Conservation (phyloP, 345 rosid genomes). For the Turritis glabra region DNA sequence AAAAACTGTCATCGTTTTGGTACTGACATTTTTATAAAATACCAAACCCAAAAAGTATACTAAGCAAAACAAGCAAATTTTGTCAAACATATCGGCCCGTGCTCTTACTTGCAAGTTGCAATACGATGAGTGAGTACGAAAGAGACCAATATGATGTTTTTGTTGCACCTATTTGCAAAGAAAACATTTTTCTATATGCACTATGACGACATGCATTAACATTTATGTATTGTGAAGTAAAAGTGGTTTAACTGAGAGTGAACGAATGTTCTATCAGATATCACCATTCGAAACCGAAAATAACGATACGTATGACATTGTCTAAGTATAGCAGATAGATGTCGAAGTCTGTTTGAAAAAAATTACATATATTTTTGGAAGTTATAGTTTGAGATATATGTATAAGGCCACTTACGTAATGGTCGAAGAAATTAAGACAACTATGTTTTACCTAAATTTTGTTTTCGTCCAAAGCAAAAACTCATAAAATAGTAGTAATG, state of each 20-base stretch:
- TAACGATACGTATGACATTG: background rate
- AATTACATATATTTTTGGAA: background rate
- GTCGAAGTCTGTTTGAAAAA: background rate
- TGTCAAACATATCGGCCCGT: conserved; percentile 4
- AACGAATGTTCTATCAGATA: background rate
- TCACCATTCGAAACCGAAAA: background rate
- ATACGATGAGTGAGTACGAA: background rate
- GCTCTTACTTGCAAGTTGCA: background rate
- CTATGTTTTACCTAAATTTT: background rate
- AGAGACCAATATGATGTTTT: background rate
- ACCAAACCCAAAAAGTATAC: too few species aligned
- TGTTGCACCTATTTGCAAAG: background rate
- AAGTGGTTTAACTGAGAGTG: background rate
- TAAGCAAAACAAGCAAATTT: background rate
- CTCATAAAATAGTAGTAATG: background rate
- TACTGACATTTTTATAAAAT: too few species aligned
- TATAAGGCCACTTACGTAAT: background rate
- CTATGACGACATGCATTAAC: background rate
- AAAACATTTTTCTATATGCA: background rate
- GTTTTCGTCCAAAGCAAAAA: background rate
- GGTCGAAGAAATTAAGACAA: background rate
- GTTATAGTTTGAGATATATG: background rate
- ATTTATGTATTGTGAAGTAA: background rate
- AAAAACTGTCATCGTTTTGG: background rate
- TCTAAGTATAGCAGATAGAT: background rate